Evolutionary conservation across 2,329 filamentous ascomycete species (phyloP).

Genomic region (Sclerotinia nivalis): DNA sequence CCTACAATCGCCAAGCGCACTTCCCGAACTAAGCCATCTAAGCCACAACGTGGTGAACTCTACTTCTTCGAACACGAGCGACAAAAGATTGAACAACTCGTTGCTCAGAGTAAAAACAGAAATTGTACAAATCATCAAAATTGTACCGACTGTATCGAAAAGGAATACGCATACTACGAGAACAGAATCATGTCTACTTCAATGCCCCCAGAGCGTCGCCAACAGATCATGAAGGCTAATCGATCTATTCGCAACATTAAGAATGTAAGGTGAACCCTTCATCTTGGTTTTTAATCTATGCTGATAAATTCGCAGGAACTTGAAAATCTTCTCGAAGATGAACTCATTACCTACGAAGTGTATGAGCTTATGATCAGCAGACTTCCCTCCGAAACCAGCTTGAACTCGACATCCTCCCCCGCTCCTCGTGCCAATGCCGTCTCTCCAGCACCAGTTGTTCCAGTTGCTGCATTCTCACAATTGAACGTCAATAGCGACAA

Average conservation of each 20-base stretch:
- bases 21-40: constrained; percentile 4
- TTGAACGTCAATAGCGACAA: constrained; percentile 30
- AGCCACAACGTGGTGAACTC: constrained; percentile 14
- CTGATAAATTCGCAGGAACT: constrained; percentile 67
- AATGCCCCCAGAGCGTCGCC: constrained; percentile 39
- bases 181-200: constrained; percentile 35
- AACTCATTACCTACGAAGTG: constrained; percentile 71
- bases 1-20: constrained; percentile 21
- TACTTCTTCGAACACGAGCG: constrained; percentile 22
- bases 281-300: background rate
- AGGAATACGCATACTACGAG: constrained; percentile 34
- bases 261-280: constrained; percentile 35
- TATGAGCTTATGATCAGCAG: constrained; percentile 73
- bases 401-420: constrained; percentile 41
- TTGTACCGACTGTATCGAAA: constrained; percentile 34
- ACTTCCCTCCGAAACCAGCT: constrained; percentile 70
- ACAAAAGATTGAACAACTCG: constrained; percentile 13
- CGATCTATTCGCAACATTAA: constrained; percentile 42
- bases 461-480: constrained; percentile 32
- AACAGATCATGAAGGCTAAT: constrained; percentile 42
- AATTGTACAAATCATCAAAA: constrained; percentile 25
- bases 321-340: constrained; percentile 81
- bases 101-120: constrained; percentile 14
- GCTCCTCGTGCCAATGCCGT: constrained; percentile 32
- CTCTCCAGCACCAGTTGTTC: constrained; percentile 44